Conservation (phyloP, 768 basidiomycete species). For the Vishniacozyma victoriae region DNA sequence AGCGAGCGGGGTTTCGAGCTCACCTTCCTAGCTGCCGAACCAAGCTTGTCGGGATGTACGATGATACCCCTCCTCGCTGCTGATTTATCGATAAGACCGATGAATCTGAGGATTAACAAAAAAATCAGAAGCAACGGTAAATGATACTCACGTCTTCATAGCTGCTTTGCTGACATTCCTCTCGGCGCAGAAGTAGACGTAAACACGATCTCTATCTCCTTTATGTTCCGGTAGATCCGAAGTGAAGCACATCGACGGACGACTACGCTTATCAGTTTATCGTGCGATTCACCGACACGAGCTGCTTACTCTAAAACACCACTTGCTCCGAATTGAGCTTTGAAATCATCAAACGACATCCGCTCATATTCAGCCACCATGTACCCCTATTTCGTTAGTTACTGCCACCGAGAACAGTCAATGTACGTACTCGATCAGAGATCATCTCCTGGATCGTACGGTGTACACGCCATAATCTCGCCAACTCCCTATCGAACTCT, state of each 20-base stretch:
- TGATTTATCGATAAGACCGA: conserved; percentile 86
- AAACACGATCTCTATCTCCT: conserved; percentile 72
- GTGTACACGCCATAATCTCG: conserved; percentile 92
- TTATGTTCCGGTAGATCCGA: conserved; percentile 65
- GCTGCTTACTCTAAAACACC: conserved; percentile 76
- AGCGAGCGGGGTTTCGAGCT: conserved; percentile 12
- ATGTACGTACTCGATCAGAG: conserved; percentile 70
- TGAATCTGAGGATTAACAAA: conserved; percentile 55
- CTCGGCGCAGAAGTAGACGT: conserved; percentile 93
- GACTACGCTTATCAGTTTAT: conserved; percentile 52
- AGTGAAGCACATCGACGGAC: conserved; percentile 82
- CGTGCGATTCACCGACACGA: background rate
- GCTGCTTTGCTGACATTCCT: conserved; percentile 92
- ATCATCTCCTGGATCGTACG: conserved; percentile 94
- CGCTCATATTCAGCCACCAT: conserved; percentile 92
- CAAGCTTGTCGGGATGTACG: conserved; percentile 93
- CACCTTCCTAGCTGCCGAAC: conserved; percentile 91
- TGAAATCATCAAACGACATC: conserved; percentile 77
- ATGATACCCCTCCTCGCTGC: conserved; percentile 84
- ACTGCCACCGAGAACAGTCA: background rate
- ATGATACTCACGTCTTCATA: conserved; percentile 77
- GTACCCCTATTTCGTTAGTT: too few species aligned
- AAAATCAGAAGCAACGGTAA: background rate
- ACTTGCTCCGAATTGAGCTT: conserved; percentile 60
- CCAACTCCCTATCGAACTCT: conserved; percentile 45